Conservation (phyloP, 768 basidiomycete species). For the Mycena crocata region DNA sequence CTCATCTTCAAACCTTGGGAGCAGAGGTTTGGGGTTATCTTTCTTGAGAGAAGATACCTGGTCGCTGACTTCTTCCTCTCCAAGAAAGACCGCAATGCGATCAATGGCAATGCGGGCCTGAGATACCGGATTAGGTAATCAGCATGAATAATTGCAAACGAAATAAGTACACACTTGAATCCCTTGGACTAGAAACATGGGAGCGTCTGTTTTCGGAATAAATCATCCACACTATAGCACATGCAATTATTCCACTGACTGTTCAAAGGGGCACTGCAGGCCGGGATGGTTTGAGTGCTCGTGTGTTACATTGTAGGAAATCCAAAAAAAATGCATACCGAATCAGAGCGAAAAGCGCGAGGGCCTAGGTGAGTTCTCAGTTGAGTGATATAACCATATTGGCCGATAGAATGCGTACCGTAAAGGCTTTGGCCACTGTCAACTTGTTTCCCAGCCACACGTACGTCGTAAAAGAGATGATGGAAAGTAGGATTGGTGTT, state of each 20-base stretch:
- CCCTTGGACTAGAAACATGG: constrained; percentile 81
- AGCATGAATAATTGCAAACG: too few species aligned
- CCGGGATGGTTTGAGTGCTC: constrained; percentile 18
- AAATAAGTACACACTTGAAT: constrained; percentile 59
- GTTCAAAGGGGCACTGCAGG: neutral
- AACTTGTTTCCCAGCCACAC: constrained; percentile 79
- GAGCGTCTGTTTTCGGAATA: constrained; percentile 59
- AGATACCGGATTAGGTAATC: neutral
- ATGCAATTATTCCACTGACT: neutral
- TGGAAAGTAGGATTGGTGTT: constrained; percentile 85
- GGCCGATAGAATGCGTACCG: constrained; percentile 55
- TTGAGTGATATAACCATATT: too few species aligned
- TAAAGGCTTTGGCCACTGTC: constrained; percentile 86
- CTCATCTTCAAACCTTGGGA: constrained; percentile 46
- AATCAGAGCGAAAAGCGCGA: constrained; percentile 89
- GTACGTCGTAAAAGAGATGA: constrained; percentile 81
- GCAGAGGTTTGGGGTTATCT: constrained; percentile 33
- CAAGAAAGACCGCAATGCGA: constrained; percentile 77
- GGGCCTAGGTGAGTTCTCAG: constrained; percentile 57
- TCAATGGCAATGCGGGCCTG: constrained; percentile 73
- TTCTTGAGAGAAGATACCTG: constrained; percentile 75
- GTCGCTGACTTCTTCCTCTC: constrained; percentile 77
- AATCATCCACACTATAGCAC: neutral
- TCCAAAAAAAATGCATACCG: constrained; percentile 51
- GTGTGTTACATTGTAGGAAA: neutral